Base-by-base conservation (phyloP, 1,284 basidiomycete species). In the Rhizoctonia solani region DNA sequence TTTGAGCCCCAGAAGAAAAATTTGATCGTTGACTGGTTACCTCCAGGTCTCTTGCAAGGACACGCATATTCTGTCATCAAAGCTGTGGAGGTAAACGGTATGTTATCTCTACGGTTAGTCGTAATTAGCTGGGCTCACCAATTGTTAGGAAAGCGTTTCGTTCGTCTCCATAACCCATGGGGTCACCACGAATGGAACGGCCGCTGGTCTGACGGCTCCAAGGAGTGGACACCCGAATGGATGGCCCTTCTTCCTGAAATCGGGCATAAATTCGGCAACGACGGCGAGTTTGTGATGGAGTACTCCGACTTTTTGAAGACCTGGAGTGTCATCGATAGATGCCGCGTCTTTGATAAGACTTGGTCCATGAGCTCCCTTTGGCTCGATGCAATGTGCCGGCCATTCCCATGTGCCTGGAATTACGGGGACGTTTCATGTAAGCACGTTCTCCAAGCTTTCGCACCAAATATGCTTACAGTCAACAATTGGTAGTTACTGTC, bases 241-340 rank as follows among this genome's bases (percentile, higher is more conserved):
- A 70, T 84, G 6, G 75, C 76, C 21, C 75, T 77, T 0, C 74
- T 83, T 72, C 75, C 29, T 69, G 75, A 65, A 61, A 82, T 58
- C 74, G 77, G 37, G 75, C 82, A 76, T 63, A 68, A 29, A 76
- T 84, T 82, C 63, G 82, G 82, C 2, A 77, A 83, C 50, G 82
- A 83, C 67, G 83, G 83, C 1, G 76, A 81, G 54, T 85, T 85
- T 68, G 77, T 85, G 5, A 84, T 85, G 83, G 83, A 85, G 74
- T 85, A 84, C 73, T 72, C 74, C 19, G 83, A 85, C 66, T 85
- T 84, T 72, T 72, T 85, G 44, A 73, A 75, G 1, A 77, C 74
- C 25, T 85, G 81, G 77, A 77, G 78, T 16, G 72, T 76, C 19
- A 76, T 85, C 4, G 80, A 84, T 53, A 74, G 81, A 8, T 82